Evolutionary conservation across 2,329 filamentous ascomycete species (phyloP).

Genomic region (Pseudogymnoascus sp.): DNA sequence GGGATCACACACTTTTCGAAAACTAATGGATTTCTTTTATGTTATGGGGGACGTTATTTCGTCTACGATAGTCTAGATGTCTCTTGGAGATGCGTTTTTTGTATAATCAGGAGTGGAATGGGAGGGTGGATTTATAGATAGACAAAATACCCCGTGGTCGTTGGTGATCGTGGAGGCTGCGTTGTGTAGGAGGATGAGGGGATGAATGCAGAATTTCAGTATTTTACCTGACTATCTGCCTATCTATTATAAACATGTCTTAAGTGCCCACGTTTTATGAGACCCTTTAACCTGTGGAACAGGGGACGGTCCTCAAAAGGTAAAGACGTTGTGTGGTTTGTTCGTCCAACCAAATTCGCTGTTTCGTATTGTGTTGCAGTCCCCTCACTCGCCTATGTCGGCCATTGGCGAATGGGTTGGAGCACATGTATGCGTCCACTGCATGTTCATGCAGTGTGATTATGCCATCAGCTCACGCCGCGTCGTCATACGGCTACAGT

Average conservation of each 20-base stretch:
- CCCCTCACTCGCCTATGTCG: neutral
- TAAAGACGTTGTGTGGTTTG: neutral
- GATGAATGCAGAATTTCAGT: neutral
- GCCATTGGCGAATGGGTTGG: neutral
- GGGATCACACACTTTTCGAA: neutral
- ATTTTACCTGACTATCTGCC: neutral
- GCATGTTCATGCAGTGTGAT: conserved; percentile 1
- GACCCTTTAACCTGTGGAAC: neutral
- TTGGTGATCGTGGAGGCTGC: neutral
- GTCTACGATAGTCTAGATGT: neutral
- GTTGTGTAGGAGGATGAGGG: neutral
- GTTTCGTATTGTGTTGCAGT: neutral
- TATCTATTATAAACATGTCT: neutral
- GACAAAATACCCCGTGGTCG: conserved; percentile 7
- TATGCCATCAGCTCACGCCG: neutral
- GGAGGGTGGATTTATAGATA: neutral
- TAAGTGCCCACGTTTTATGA: neutral
- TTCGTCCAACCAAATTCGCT: neutral
- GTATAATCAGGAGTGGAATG: conserved; percentile 3
- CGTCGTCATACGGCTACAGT: neutral
- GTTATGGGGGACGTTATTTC: neutral
- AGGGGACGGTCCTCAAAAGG: neutral
- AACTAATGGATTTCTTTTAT: neutral
- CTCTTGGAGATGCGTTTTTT: neutral
- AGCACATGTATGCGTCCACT: neutral